Evolutionary conservation across 2,329 filamentous ascomycete genomes (phyloP).

Genomic region (Colletotrichum salicis): DNA sequence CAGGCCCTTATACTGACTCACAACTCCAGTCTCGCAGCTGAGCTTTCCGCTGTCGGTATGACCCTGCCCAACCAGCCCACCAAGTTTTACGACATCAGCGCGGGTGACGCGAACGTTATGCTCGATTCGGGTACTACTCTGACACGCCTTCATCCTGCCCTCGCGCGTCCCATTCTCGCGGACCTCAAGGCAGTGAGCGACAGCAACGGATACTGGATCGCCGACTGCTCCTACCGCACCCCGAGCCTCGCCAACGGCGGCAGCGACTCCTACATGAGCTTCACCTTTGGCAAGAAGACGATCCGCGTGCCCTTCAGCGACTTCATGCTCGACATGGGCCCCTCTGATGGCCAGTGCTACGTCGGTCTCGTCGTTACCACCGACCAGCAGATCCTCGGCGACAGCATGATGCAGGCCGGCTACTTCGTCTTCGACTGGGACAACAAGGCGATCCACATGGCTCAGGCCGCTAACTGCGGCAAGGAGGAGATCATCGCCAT

Average conservation of each 20-base stretch:
- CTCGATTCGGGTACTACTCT: slow-evolving; percentile 66
- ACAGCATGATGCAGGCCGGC: slow-evolving; percentile 54
- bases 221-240: slow-evolving; percentile 53
- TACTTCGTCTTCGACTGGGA: slow-evolving; percentile 61
- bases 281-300: slow-evolving; percentile 55
- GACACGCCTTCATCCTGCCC: slow-evolving; percentile 54
- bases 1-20: slow-evolving; percentile 26
- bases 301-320: slow-evolving; percentile 58
- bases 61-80: slow-evolving; percentile 38
- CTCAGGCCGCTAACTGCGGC: slow-evolving; percentile 54
- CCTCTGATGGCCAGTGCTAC: slow-evolving; percentile 48
- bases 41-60: slow-evolving; percentile 45
- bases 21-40: slow-evolving; percentile 45
- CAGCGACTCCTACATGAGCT: slow-evolving; percentile 50
- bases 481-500: slow-evolving; percentile 50
- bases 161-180: slow-evolving; percentile 55
- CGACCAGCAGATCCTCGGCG: slow-evolving; percentile 57
- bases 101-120: slow-evolving; percentile 53
- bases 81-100: slow-evolving; percentile 40
- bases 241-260: slow-evolving; percentile 44
- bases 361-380: slow-evolving; percentile 52
- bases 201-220: slow-evolving; percentile 55
- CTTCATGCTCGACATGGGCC: slow-evolving; percentile 58
- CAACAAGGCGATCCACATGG: slow-evolving; percentile 53
- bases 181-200: slow-evolving; percentile 54